Evolutionary conservation across 1,284 basidiomycete species (phyloP), one percentile per base, ranked within the genome.

Genomic region (Cryptococcus depauperatus): DNA sequence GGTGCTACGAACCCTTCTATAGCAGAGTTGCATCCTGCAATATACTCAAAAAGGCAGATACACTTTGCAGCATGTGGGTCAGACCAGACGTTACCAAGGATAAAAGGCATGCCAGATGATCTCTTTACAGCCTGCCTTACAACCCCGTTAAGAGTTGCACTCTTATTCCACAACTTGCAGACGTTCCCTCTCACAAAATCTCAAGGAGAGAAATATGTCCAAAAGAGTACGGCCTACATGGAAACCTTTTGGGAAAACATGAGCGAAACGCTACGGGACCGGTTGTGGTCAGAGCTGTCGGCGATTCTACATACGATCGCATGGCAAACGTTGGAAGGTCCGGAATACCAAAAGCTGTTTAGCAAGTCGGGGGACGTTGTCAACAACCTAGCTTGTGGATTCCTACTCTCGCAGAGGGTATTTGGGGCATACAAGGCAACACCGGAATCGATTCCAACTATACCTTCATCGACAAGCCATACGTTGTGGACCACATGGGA

Each of bases 61-160:
- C 62, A 65, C 40, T 62, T 65, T 34, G 61, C 62, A 8, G 59
- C 61, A 18, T 65, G 62, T 48, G 55, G 59, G 5, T 34, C 62
- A 3, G 37, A 60, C 21, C 51, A 63, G 37, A 18, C 35, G 1
- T 26, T 63, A 4, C 61, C 61, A 10, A 43, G 47, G 14, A 47
- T 61, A 18, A 35, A 55, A 7, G 62, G 61, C 4, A 38, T 65
- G 37, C 62, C 62, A 1, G 61, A 62, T 35, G 62, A 65, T 42
- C 41, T 62, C 2, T 65, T 65, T 48, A 63, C 62, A 1, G 47
- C 58, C 4, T 65, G 62, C 38, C 38, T 65, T n/a, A 48, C 46
- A 3, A 58, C 55, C 7, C 62, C 62, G 18, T 37, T 62, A 14
- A 48, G 55, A 5, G 54, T 62, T 37, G 52, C 59, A 4, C 22